Evolutionary conservation across 2,329 filamentous ascomycete species (phyloP), one percentile per base, ranked within the genome.

Genomic region (Hypoxylon sp.): DNA sequence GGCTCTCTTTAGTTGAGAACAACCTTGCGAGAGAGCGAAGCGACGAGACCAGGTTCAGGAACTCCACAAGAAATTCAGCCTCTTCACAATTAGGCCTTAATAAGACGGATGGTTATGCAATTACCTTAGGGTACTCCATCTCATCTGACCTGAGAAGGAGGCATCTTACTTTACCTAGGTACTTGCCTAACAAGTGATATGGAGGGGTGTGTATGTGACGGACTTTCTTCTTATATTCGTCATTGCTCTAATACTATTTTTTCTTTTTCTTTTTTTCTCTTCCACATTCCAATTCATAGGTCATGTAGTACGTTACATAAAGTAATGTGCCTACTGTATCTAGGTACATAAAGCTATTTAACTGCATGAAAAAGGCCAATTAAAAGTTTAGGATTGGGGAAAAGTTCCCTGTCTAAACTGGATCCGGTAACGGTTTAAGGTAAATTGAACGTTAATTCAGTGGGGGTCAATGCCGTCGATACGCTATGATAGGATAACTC

Each of bases 361-460:
- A 51, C 46, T 39, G 48, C 44, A 8, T 50, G 29, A 39, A 31
- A 50, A 42, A 35, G 33, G 31, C 56, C 44, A 55, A 59, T 29
- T 47, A 57, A 54, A 47, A 63, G 39, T 37, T 13, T 31, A 31
- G 48, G 48, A 39, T 29, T 26, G 10, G 42, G 42, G 29, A 59
- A 52, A 33, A 35, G 5, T 64, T 31, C 35, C 19, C 19, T 24
- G 26, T 14, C 62, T 68, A 69, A 64, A 44, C 67, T 58, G 47
- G 57, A 70, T 57, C n/a, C 9, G 52, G 67, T 64, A 70, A 48
- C 47, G 47, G 39, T 67, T 64, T 57, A 63, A 46, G 35, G 29
- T 63, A 63, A 37, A 63, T 67, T 61, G 42, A 54, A 42, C 35
- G 17, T 42, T 46, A 61, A 62, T 62, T 35, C 22, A 26, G 62